Conservation (phyloP, 2,329 filamentous ascomycete genomes). For the Botrytis tulipae region DNA sequence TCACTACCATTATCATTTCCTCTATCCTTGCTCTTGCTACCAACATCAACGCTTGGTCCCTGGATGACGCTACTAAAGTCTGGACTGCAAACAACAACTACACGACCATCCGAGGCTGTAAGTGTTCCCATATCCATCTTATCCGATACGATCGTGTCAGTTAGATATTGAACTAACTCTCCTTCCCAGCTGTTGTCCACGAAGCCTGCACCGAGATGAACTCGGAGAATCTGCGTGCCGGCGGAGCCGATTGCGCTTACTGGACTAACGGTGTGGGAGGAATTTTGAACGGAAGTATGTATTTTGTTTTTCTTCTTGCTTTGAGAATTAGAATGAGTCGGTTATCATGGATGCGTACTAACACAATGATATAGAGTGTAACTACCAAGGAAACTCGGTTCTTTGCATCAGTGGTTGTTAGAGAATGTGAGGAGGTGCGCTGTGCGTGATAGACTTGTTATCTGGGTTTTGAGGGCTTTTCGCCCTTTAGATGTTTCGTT, state of each 20-base stretch:
- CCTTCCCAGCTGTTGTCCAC: neutral
- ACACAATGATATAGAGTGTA: neutral
- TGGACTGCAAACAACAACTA: neutral
- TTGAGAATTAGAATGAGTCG: no score
- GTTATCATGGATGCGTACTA: neutral
- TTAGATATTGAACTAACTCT: neutral
- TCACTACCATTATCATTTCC: neutral
- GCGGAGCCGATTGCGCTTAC: neutral
- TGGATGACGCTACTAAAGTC: accelerated
- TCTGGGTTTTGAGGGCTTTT: neutral
- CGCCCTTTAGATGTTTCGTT: neutral
- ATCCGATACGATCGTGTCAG: neutral
- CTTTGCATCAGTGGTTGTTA: neutral
- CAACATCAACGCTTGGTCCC: neutral
- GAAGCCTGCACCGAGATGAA: neutral
- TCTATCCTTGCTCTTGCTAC: neutral
- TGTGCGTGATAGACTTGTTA: neutral
- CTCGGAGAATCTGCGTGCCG: neutral
- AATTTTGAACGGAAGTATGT: neutral
- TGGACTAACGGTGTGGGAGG: neutral
- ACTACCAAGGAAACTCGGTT: neutral
- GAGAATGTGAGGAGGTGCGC: neutral
- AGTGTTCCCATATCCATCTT: neutral
- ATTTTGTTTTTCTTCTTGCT: no score
- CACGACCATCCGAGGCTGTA: neutral